Evolutionary conservation across 371 early-diverging fungal species (phyloP).

Genomic region (Mucor indicus): DNA sequence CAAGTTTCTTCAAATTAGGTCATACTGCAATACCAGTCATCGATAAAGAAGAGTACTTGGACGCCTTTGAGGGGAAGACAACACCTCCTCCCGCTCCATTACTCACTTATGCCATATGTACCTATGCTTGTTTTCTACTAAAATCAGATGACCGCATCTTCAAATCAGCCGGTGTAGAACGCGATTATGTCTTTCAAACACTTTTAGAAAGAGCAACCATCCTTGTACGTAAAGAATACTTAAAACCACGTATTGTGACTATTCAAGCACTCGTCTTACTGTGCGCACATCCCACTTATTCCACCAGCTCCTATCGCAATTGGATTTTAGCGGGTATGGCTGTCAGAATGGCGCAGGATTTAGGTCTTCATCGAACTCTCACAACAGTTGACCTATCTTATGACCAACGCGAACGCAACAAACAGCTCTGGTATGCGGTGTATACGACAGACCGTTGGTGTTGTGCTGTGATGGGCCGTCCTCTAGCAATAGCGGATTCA

Average conservation of each 20-base stretch:
- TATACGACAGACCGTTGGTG: constrained; percentile 39
- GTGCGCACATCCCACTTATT: constrained; percentile 34
- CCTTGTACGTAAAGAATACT: constrained; percentile 29
- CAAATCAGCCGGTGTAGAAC: constrained; percentile 15
- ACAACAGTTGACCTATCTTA: constrained; percentile 14
- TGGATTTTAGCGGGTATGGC: constrained; percentile 51
- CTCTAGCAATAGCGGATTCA: constrained; percentile 37
- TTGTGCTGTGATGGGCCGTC: constrained; percentile 40
- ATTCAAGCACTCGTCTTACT: constrained; percentile 43
- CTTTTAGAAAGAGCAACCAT: constrained; percentile 25
- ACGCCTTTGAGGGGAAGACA: constrained; percentile 30
- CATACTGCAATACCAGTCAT: constrained; percentile 36
- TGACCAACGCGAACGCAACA: constrained; percentile 16
- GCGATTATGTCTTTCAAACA: constrained; percentile 28
- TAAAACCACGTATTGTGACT: constrained; percentile 32
- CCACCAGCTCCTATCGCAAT: constrained; percentile 29
- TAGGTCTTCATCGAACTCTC: constrained; percentile 32
- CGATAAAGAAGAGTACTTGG: constrained; percentile 31
- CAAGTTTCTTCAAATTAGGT: constrained; percentile 13
- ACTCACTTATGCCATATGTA: constrained; percentile 36
- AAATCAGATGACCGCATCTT: constrained; percentile 26
- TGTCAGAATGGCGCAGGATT: constrained; percentile 45
- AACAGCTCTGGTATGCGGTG: constrained; percentile 29
- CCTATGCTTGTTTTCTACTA: constrained; percentile 32
- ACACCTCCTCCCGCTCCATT: constrained; percentile 30